These are phyloP conservation scores for Microdochium nivale DNA, from an alignment of 2,329 filamentous ascomycete genomes.

Conservation along the genomic window DNA sequence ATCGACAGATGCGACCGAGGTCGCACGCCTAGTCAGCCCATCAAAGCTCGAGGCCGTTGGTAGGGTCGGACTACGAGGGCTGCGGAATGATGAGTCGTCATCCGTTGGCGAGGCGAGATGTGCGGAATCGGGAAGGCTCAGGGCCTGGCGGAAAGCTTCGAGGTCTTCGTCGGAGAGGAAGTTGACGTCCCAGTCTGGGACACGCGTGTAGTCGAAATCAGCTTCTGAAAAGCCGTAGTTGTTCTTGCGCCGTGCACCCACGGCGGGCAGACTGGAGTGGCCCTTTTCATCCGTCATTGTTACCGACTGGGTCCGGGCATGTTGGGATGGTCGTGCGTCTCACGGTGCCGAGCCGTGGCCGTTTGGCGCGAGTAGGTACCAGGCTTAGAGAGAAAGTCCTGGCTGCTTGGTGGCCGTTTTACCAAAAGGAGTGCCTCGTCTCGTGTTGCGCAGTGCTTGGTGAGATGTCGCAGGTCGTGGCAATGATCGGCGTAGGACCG, in stretches of 20 bases:
- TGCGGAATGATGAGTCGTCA: conserved; percentile 30
- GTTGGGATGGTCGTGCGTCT: not conserved
- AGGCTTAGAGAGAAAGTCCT: not conserved
- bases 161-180: conserved; percentile 70
- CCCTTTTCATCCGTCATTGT: conserved; percentile 16
- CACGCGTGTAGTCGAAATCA: conserved; percentile 56
- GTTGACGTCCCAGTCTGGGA: conserved; percentile 74
- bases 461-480: not conserved
- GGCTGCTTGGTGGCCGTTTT: no score
- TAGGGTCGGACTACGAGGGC: conserved; percentile 24
- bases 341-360: not conserved
- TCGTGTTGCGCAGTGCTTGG: not conserved
- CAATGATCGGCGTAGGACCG: not conserved
- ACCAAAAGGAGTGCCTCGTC: no score
- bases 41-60: conserved; percentile 22
- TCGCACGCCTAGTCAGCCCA: conserved; percentile 24
- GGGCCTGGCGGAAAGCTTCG: conserved; percentile 68
- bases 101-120: conserved; percentile 50
- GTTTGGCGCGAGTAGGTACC: not conserved
- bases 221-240: conserved; percentile 51
- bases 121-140: conserved; percentile 71
- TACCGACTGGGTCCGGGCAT: conserved; percentile 4
- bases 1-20: conserved; percentile 27
- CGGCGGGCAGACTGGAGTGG: conserved; percentile 11
- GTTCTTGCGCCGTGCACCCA: conserved; percentile 15